phyloP scores from a whole-genome alignment of 768 basidiomycete genomes.

The Psilocybe subaeruginosa region DNA sequence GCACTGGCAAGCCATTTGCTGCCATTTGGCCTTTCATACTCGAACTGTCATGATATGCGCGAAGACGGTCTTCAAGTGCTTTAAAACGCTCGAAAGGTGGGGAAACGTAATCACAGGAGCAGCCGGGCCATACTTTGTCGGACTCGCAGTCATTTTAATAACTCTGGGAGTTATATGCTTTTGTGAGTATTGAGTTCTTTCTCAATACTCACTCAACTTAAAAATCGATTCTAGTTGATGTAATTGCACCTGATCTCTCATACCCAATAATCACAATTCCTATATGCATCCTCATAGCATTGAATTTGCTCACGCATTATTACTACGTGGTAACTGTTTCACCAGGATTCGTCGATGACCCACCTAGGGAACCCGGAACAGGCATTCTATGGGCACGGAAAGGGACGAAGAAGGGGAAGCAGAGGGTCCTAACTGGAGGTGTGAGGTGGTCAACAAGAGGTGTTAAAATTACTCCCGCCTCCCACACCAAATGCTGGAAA shows the following conservation, averaged over 20 bases:
- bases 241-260: slow-evolving; percentile 70
- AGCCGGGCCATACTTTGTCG: slow-evolving; percentile 90
- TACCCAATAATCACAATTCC: slow-evolving; percentile 65
- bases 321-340: slow-evolving; percentile 79
- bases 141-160: slow-evolving; percentile 76
- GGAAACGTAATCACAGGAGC: slow-evolving; percentile 86
- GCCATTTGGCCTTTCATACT: neutral
- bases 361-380: slow-evolving; percentile 40
- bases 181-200: slow-evolving; percentile 54
- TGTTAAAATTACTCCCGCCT: slow-evolving; percentile 55
- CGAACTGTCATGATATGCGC: slow-evolving; percentile 41
- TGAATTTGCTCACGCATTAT: slow-evolving; percentile 84
- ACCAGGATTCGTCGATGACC: slow-evolving; percentile 81
- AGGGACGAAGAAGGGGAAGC: slow-evolving; percentile 28
- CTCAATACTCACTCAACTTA: neutral
- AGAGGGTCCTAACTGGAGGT: slow-evolving; percentile 37
- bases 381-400: slow-evolving; percentile 61
- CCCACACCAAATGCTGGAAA: slow-evolving; percentile 63
- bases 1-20: neutral
- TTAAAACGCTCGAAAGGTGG: slow-evolving; percentile 64
- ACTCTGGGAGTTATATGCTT: slow-evolving; percentile 72
- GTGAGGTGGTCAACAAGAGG: slow-evolving; percentile 52
- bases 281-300: slow-evolving; percentile 70
- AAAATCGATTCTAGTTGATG: slow-evolving; percentile 62
- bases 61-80: slow-evolving; percentile 51